These are phyloP conservation scores for Acorus gramineus DNA, from an alignment of 106 monocot genomes.

Conservation along the genomic window DNA sequence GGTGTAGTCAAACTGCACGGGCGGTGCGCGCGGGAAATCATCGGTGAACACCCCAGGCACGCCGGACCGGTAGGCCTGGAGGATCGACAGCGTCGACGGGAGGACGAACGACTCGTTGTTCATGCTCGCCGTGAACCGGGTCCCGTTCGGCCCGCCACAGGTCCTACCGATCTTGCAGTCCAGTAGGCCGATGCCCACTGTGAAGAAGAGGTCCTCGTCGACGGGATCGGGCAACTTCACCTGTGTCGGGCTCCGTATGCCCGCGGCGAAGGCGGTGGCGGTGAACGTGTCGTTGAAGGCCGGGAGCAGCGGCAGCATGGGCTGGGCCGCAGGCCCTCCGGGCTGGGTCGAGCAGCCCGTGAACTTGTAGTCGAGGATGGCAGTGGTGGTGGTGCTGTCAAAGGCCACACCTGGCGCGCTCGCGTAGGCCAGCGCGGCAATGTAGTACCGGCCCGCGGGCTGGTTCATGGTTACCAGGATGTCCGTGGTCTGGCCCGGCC, in stretches of 20 bases:
- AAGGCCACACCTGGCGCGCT: constrained; percentile 17
- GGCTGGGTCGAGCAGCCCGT: not conserved
- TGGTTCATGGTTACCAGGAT: constrained; percentile 34
- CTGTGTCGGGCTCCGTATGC: constrained; percentile 8
- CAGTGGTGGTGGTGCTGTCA: constrained; percentile 45
- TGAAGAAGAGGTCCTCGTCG: constrained; percentile 36
- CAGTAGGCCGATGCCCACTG: constrained; percentile 38
- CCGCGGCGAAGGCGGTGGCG: constrained; percentile 13
- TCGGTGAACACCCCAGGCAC: constrained; percentile 17
- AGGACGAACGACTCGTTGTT: constrained; percentile 40
- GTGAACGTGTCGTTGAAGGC: constrained; percentile 9
- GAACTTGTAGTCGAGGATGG: constrained; percentile 6
- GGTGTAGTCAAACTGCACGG: constrained; percentile 38
- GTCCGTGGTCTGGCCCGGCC: constrained; percentile 46
- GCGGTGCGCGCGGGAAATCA: constrained; percentile 31
- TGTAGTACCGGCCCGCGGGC: constrained; percentile 1
- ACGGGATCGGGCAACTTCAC: constrained; percentile 16
- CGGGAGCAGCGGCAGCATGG: not conserved
- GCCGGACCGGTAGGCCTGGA: constrained; percentile 21
- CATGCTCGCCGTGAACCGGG: constrained; percentile 34
- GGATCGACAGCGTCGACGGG: constrained; percentile 22
- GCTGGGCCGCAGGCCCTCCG: not conserved
- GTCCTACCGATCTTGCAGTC: constrained; percentile 13
- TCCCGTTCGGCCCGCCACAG: constrained; percentile 33
- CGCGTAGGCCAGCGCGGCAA: constrained; percentile 1